Evolutionary conservation across 768 basidiomycete species (phyloP), one percentile per base, ranked within the genome.

Genomic region (Punctularia strigosozonata): DNA sequence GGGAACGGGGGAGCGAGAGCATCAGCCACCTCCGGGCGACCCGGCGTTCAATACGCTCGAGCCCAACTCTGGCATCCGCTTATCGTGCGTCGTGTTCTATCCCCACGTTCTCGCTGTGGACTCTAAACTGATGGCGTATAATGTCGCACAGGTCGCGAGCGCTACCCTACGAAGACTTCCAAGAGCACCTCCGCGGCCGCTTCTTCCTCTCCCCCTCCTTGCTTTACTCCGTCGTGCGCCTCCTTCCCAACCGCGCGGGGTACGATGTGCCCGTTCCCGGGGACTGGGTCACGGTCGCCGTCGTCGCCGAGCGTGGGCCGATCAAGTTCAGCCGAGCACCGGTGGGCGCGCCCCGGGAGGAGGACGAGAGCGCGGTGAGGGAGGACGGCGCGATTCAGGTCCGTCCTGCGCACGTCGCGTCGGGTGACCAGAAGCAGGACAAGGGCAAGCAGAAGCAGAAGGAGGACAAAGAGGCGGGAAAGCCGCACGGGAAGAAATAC

Each of bases 201-300:
- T 95, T 80, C 58, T 88, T 85, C 52, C 67, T 99, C 31, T 80
- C 89, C 0, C 90, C 91, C 0, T 92, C 91, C 1, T 76, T 68
- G 15, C 65, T 99, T 25, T 99, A 99, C 61, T 89, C 90, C 6
- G 72, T 80, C 33, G 69, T 90, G 31, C 77, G 84, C 7, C 72
- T 83, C 1, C 68, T 79, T 12, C 75, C 81, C 0, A 77, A 85
- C 52, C 81, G 84, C 46, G 77, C 83, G 41, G 80, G 77, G 14
- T 94, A 90, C 55, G 91, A 97, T 32, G 74, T 99, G 1, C 92
- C 94, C 7, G 80, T 97, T 2, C 73, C 75, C 5, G 86, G 86
- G 2, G 95, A 98, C 57, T 98, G 89, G 85, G 72, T 97, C 30
- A 92, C 91, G 5, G 87, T 99, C 34, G 94, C 89, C 2, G 92